These are phyloP conservation scores for Aotearoamyces nothofagi DNA, from an alignment of 2,329 filamentous ascomycete species.

Conservation along the genomic window DNA sequence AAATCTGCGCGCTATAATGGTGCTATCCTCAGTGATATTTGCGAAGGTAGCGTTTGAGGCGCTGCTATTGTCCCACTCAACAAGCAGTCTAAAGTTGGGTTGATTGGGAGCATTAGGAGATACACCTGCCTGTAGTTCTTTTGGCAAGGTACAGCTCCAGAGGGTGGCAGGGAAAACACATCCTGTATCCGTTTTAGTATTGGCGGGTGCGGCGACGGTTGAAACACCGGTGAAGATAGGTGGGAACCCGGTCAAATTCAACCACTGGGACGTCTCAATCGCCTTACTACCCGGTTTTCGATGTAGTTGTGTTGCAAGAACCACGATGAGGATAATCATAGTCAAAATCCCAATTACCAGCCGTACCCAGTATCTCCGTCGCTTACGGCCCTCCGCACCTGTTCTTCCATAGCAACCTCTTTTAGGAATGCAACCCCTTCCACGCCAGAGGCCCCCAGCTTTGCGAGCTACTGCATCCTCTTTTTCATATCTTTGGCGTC, in stretches of 20 bases:
- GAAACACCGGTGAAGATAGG: constrained; percentile 73
- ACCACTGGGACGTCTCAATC: constrained; percentile 38
- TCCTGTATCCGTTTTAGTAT: constrained; percentile 43
- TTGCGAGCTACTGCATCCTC: constrained; percentile 45
- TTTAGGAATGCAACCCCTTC: constrained; percentile 44
- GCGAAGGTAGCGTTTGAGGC: constrained; percentile 26
- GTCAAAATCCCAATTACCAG: constrained; percentile 34
- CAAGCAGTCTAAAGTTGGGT: constrained; percentile 69
- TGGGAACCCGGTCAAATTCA: constrained; percentile 76
- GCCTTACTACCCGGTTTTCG: constrained; percentile 23
- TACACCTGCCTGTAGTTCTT: constrained; percentile 54
- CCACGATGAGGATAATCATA: constrained; percentile 39
- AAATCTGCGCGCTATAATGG: constrained; percentile 10
- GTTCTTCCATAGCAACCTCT: constrained; percentile 50
- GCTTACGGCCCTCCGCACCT: constrained; percentile 47
- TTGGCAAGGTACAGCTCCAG: constrained; percentile 79
- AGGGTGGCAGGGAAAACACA: constrained; percentile 60
- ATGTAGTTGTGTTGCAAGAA: constrained; percentile 40
- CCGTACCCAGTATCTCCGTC: constrained; percentile 41
- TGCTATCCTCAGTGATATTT: constrained; percentile 15
- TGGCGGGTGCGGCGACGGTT: constrained; percentile 61
- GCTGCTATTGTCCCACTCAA: constrained; percentile 53
- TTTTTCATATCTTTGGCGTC: constrained; percentile 43
- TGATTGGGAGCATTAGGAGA: constrained; percentile 49
- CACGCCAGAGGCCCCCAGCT: constrained; percentile 47